phyloP scores from a whole-genome alignment of 2,329 filamentous ascomycete genomes.

The Ceratocystis papillata region DNA sequence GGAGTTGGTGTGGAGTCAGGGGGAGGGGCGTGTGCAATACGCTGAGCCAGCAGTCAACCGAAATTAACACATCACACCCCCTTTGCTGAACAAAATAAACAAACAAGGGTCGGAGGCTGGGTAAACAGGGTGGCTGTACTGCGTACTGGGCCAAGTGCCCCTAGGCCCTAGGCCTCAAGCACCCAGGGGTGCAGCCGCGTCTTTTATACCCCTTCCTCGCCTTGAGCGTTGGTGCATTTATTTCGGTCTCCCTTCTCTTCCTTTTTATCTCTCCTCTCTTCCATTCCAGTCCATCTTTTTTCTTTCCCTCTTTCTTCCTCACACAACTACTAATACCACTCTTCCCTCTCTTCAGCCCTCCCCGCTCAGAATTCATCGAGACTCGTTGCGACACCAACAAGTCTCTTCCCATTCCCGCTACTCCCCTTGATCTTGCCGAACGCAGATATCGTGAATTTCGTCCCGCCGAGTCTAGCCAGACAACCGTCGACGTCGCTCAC shows the following conservation, averaged over 20 bases:
- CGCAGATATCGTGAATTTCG: slow-evolving; percentile 51
- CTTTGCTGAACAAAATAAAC: slow-evolving; percentile 21
- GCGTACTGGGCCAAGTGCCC: neutral
- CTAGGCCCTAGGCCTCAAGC: too few species aligned
- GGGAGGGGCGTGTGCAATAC: neutral
- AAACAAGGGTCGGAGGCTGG: slow-evolving; percentile 20
- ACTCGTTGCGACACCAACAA: slow-evolving; percentile 55
- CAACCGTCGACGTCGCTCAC: slow-evolving; percentile 30
- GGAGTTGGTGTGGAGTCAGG: slow-evolving; percentile 5
- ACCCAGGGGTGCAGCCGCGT: slow-evolving; percentile 14
- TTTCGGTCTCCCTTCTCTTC: slow-evolving; percentile 8
- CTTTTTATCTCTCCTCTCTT: slow-evolving; percentile 8
- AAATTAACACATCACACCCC: slow-evolving; percentile 9
- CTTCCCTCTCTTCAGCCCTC: slow-evolving; percentile 28
- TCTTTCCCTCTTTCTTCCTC: slow-evolving; percentile 20
- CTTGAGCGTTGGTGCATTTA: slow-evolving; percentile 15
- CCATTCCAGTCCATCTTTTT: neutral
- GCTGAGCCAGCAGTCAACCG: neutral
- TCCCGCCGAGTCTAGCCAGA: slow-evolving; percentile 35
- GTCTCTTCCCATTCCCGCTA: slow-evolving; percentile 39
- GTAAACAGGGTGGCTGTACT: slow-evolving; percentile 18
- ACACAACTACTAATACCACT: slow-evolving; percentile 36
- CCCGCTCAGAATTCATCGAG: slow-evolving; percentile 44
- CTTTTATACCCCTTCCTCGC: slow-evolving; percentile 21
- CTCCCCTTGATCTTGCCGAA: slow-evolving; percentile 52